Evolutionary conservation across 2,329 filamentous ascomycete genomes (phyloP).

Genomic region (Huntiella bhutanensis): DNA sequence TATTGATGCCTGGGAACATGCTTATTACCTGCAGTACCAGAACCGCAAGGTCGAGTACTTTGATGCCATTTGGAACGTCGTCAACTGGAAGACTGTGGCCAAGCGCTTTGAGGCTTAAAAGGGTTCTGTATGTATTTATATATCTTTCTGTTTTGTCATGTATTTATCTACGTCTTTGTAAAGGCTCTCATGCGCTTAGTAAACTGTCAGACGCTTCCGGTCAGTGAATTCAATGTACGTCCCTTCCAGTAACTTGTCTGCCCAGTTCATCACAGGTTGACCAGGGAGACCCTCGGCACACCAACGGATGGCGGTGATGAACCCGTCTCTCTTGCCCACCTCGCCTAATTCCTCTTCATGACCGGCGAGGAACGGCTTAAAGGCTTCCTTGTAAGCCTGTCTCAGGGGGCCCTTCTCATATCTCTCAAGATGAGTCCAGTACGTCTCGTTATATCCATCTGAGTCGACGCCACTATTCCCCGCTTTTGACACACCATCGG

Average conservation of each 20-base stretch:
- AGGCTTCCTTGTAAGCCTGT: background rate
- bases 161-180: background rate
- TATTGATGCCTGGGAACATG: conserved; percentile 92
- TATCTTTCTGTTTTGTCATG: background rate
- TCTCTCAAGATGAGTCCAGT: background rate
- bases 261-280: background rate
- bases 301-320: background rate
- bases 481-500: background rate
- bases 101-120: conserved; percentile 44
- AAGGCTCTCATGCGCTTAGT: background rate
- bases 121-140: background rate
- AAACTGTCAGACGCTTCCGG: background rate
- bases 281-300: background rate
- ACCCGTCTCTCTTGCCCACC: background rate
- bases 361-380: background rate
- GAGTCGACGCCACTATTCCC: background rate
- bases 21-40: conserved; percentile 90
- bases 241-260: background rate
- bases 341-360: background rate
- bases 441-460: background rate
- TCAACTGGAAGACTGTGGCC: conserved; percentile 87
- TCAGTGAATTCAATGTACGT: conserved; percentile 23
- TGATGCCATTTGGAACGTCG: conserved; percentile 76
- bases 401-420: background rate
- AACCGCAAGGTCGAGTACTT: conserved; percentile 97